These are phyloP conservation scores for Leccinellum luteum DNA, from an alignment of 768 basidiomycete genomes.

Conservation along the genomic window DNA sequence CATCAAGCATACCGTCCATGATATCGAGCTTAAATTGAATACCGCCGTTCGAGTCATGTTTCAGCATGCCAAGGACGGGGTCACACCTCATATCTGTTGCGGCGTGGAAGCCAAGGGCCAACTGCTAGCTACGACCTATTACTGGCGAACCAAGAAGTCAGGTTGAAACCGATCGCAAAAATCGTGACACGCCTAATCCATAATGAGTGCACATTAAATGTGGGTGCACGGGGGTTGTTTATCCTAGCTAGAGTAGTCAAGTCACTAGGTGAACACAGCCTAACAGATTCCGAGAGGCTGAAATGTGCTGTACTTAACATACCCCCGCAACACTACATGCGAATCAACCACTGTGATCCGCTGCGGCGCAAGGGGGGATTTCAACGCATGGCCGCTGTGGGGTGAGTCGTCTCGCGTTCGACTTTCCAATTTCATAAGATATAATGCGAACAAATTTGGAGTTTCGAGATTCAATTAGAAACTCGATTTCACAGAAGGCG, in stretches of 20 bases:
- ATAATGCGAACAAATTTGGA: background rate
- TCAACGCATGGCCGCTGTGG: background rate
- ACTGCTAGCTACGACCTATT: too few species aligned
- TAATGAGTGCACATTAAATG: background rate
- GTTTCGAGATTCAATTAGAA: background rate
- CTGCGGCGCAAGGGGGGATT: background rate
- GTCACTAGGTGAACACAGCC: background rate
- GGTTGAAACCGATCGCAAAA: constrained; percentile 9
- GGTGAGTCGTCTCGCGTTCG: background rate
- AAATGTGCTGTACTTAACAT: too few species aligned
- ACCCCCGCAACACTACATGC: background rate
- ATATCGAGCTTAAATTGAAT: background rate
- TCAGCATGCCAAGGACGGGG: background rate
- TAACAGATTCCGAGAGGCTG: background rate
- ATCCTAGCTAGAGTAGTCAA: background rate
- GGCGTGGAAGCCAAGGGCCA: background rate
- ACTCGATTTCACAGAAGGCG: background rate
- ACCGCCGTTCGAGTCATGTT: background rate
- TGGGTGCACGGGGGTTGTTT: background rate
- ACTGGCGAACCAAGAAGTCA: background rate
- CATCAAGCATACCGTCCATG: background rate
- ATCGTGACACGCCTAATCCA: background rate
- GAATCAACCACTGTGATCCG: background rate
- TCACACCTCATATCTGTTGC: background rate
- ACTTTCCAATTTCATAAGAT: background rate